Percentiles rank a stretch among this genome's conserved stretches.
phyloP scores from a whole-genome alignment of 805 yeast genomes.

The Candida loeiensis region DNA sequence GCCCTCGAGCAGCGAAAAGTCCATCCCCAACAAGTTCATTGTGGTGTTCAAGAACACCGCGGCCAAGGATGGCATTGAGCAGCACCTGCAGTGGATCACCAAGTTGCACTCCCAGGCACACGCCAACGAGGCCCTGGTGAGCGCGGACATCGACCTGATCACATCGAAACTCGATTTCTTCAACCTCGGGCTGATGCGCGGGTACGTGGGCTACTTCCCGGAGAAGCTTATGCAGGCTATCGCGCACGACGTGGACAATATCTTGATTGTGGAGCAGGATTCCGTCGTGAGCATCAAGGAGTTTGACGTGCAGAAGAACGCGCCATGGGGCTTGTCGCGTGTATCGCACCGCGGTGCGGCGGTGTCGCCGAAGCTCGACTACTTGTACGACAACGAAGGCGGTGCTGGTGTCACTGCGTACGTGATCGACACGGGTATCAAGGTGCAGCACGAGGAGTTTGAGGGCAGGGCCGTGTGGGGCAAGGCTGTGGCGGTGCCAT shows the following conservation, averaged over 20 bases:
- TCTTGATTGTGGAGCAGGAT: constrained; percentile 24
- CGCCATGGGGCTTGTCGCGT: constrained; percentile 42
- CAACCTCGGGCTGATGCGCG: constrained; percentile 13
- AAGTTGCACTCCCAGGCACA: constrained; percentile 1
- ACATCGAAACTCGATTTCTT: constrained; percentile 11
- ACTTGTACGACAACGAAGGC: constrained; percentile 39
- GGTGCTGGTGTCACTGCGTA: constrained; percentile 64
- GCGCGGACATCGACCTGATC: constrained; percentile 14
- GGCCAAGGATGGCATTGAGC: constrained; percentile 1
- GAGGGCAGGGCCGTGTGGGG: constrained; percentile 60
- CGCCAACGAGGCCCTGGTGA: neutral
- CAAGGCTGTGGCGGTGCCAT: constrained; percentile 44
- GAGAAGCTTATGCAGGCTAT: constrained; percentile 15
- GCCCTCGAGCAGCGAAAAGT: constrained; percentile 1
- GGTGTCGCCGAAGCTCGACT: constrained; percentile 30
- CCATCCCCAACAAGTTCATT: constrained; percentile 12
- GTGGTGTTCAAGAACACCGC: constrained; percentile 13
- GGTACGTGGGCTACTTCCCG: constrained; percentile 21
- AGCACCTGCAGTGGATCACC: constrained; percentile 11
- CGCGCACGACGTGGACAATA: constrained; percentile 12
- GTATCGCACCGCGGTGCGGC: constrained; percentile 29
- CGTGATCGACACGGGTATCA: constrained; percentile 80
- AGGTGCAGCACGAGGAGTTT: constrained; percentile 56
- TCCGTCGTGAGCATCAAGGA: constrained; percentile 17
- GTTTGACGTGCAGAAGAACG: constrained; percentile 35